Evolutionary conservation across 2,329 filamentous ascomycete genomes (phyloP).

Genomic region (Coniochaeta hoffmannii): DNA sequence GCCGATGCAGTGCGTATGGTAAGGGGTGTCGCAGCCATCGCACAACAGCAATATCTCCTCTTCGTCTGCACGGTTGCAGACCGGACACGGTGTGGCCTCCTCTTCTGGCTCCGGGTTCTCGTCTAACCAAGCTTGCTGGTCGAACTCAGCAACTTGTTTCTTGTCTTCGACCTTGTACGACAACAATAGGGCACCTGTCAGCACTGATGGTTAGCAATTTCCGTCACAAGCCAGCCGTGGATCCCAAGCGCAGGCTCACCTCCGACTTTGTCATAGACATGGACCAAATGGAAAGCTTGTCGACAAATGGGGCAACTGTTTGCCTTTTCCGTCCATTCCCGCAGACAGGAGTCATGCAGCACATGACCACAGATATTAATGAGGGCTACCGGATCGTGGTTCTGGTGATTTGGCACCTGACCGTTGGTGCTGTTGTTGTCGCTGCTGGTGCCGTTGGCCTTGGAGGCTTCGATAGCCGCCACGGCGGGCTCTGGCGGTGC

Average conservation of each 20-base stretch:
- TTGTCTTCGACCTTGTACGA: constrained; percentile 68
- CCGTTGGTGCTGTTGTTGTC: constrained; percentile 4
- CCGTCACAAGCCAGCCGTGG: background rate
- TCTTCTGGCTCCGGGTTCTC: constrained; percentile 68
- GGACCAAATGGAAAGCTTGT: constrained; percentile 81
- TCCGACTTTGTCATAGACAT: constrained; percentile 72
- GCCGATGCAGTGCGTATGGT: constrained; percentile 87
- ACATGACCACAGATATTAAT: constrained; percentile 80
- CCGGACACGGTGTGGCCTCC: constrained; percentile 65
- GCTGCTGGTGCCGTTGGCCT: constrained; percentile 4
- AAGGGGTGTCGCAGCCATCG: constrained; percentile 82
- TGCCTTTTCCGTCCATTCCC: constrained; percentile 90
- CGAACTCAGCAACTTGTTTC: constrained; percentile 84
- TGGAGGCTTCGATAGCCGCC: background rate
- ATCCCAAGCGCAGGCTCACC: constrained; percentile 47
- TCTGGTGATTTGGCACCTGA: constrained; percentile 14
- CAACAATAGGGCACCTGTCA: constrained; percentile 45
- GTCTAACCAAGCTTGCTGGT: constrained; percentile 66
- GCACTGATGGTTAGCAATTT: constrained; percentile 3
- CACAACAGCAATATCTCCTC: constrained; percentile 83
- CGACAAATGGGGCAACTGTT: constrained; percentile 98
- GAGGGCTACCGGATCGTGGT: constrained; percentile 37
- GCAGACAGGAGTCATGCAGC: constrained; percentile 86
- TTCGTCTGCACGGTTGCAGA: constrained; percentile 75
- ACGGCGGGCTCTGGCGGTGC: constrained; percentile 5